Evolutionary conservation across 202 grass and related monocot genomes (phyloP).

Genomic region (Thinopyrum obtusiflorum): DNA sequence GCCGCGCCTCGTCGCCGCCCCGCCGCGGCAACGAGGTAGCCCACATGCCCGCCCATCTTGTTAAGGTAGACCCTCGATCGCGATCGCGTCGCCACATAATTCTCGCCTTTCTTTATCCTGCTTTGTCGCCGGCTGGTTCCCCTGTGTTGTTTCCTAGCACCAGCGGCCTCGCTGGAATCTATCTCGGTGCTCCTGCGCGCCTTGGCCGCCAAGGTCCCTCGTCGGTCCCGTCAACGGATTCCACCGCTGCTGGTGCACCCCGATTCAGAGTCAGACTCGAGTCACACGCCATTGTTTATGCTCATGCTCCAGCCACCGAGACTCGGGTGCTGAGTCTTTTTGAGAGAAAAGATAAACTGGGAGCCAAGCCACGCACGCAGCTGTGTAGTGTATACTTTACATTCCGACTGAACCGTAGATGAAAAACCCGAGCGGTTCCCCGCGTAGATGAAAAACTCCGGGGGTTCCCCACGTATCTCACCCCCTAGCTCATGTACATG

Average conservation of each 20-base stretch:
- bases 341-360: too few relatives aligned
- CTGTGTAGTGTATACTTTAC: too few relatives aligned
- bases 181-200: not conserved
- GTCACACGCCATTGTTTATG: not conserved
- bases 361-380: too few relatives aligned
- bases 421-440: not conserved
- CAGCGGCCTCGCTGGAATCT: not conserved
- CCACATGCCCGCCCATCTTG: not conserved
- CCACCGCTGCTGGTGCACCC: constrained; percentile 2
- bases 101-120: not conserved
- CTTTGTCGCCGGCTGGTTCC: not conserved
- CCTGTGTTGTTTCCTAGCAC: not conserved
- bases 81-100: not conserved
- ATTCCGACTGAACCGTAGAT: too few relatives aligned
- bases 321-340: not conserved
- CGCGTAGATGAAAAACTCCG: not conserved
- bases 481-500: too few relatives aligned
- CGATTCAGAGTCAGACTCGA: constrained; percentile 16
- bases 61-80: not conserved
- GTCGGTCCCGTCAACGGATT: constrained; percentile 12
- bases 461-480: too few relatives aligned
- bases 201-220: not conserved
- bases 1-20: too few relatives aligned
- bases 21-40: too few relatives aligned
- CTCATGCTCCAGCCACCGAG: not conserved